Conservation (phyloP, 2,329 filamentous ascomycete genomes). For the Cytospora chrysosperma region DNA sequence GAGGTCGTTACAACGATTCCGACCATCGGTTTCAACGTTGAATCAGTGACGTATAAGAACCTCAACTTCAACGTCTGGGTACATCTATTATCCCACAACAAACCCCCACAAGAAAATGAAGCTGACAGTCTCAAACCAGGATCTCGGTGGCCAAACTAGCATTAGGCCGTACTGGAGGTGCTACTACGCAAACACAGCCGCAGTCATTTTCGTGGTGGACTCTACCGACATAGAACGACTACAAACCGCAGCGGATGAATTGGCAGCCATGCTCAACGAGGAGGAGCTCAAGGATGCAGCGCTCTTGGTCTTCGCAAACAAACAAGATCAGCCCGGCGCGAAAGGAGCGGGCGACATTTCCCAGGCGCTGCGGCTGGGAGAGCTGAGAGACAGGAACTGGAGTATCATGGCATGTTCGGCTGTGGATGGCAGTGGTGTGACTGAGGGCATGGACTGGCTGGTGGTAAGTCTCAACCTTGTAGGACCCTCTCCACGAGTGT, state of each 20-base stretch:
- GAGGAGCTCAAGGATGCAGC: constrained; percentile 93
- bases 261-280: constrained; percentile 93
- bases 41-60: constrained; percentile 97
- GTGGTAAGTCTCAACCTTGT: constrained; percentile 58
- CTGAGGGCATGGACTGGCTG: constrained; percentile 98
- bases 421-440: constrained; percentile 90
- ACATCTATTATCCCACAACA: constrained; percentile 31
- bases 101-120: constrained; percentile 22
- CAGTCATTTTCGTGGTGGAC: constrained; percentile 98
- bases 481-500: neutral
- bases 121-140: constrained; percentile 46
- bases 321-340: constrained; percentile 96
- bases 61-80: constrained; percentile 99
- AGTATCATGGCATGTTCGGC: constrained; percentile 98
- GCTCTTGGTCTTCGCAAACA: constrained; percentile 95
- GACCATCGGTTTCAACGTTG: constrained; percentile 98
- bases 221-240: constrained; percentile 96
- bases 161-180: constrained; percentile 99
- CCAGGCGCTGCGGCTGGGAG: constrained; percentile 84
- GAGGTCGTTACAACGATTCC: constrained; percentile 99
- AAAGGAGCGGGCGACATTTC: constrained; percentile 97
- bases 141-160: constrained; percentile 96
- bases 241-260: constrained; percentile 87
- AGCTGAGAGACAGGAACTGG: constrained; percentile 96
- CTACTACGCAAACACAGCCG: constrained; percentile 98